Conservation (phyloP, 2,329 filamentous ascomycete genomes). For the Passalora sequoiae region DNA sequence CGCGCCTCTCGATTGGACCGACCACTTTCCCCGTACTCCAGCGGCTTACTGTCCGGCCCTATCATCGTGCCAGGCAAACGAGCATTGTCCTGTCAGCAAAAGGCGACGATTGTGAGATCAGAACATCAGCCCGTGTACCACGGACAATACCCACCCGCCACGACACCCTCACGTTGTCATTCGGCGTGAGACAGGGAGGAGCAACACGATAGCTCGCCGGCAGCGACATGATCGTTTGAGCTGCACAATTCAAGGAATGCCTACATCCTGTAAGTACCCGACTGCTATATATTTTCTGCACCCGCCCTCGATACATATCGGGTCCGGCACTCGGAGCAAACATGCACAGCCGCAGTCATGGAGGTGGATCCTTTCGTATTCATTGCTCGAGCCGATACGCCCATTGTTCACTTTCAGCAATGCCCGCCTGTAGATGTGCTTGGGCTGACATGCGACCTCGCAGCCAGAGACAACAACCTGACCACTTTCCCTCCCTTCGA, state of each 20-base stretch:
- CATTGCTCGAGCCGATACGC: constrained; percentile 4
- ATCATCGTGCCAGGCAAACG: constrained; percentile 17
- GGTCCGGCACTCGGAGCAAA: constrained; percentile 8
- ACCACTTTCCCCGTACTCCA: no score
- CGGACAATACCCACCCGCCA: constrained; percentile 10
- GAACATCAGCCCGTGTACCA: constrained; percentile 17
- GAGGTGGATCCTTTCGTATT: background rate
- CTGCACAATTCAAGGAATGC: constrained; percentile 25
- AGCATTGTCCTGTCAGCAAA: constrained; percentile 12
- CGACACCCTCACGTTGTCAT: constrained; percentile 15
- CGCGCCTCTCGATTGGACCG: constrained; percentile 15
- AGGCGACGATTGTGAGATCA: constrained; percentile 4
- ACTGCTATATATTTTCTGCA: constrained; percentile 21
- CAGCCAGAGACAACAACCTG: constrained; percentile 25
- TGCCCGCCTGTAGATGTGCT: constrained; percentile 5
- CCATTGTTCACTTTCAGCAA: background rate
- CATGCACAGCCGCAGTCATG: constrained; percentile 6
- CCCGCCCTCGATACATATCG: background rate
- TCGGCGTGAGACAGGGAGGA: constrained; percentile 19
- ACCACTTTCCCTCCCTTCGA: constrained; percentile 34
- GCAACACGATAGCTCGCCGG: constrained; percentile 12
- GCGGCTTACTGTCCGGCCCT: constrained; percentile 13
- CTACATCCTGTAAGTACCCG: constrained; percentile 28
- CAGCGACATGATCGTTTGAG: constrained; percentile 20
- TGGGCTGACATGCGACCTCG: constrained; percentile 15